These are phyloP conservation scores for Boletus huronensis DNA, from an alignment of 768 basidiomycete species.

Conservation along the genomic window DNA sequence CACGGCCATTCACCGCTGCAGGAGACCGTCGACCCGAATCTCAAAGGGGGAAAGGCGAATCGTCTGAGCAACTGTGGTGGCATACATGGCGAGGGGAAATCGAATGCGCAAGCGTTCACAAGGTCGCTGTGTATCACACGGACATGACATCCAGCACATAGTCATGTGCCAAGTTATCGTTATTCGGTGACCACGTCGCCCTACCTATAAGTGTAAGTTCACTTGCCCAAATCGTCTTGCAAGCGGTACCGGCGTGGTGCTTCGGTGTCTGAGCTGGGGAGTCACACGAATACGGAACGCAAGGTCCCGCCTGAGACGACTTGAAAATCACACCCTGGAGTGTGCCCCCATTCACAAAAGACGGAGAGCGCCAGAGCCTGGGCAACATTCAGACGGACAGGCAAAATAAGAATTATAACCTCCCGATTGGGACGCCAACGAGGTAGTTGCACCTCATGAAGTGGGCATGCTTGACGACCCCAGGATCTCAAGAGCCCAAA, in stretches of 20 bases:
- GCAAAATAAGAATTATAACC: background rate
- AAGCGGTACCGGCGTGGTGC: slow-evolving; percentile 23
- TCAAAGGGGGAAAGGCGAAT: slow-evolving; percentile 13
- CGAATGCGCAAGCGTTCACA: slow-evolving; percentile 1
- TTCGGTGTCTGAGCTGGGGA: background rate
- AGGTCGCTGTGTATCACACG: slow-evolving; percentile 18
- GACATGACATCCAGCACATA: slow-evolving; percentile 27
- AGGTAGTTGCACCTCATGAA: slow-evolving; percentile 17
- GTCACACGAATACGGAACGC: slow-evolving; percentile 1
- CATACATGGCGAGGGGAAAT: background rate
- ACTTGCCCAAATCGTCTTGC: slow-evolving; percentile 17
- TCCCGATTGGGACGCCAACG: slow-evolving; percentile 4
- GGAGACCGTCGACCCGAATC: background rate
- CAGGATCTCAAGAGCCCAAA: slow-evolving; percentile 17
- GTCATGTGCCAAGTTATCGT: background rate
- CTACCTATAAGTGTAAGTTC: slow-evolving; percentile 15
- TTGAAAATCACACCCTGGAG: slow-evolving; percentile 1
- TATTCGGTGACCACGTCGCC: slow-evolving; percentile 8
- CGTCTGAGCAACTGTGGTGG: slow-evolving; percentile 1
- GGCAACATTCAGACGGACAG: slow-evolving; percentile 1
- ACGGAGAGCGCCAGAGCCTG: background rate
- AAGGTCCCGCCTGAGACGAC: slow-evolving; percentile 2
- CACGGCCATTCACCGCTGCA: background rate
- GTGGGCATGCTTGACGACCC: slow-evolving; percentile 12
- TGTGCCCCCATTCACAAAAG: background rate